Percentiles rank a stretch among this genome's conserved stretches.
Conservation (phyloP, 805 yeast genomes). For the Wickerhamiella brachini region DNA sequence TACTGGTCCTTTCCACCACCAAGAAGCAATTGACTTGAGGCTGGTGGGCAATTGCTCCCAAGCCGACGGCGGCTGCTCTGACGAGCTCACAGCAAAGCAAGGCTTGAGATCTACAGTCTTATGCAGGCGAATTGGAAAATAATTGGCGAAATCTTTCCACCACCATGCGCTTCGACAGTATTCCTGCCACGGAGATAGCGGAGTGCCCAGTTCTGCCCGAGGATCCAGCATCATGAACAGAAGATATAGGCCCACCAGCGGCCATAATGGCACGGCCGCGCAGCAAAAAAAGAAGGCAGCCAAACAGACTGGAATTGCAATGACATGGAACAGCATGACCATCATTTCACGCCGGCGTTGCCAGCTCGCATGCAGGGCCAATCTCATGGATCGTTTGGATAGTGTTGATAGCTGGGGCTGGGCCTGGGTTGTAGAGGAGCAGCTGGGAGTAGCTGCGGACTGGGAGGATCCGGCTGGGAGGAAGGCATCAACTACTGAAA, state of each 20-base stretch:
- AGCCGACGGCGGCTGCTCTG: constrained; percentile 1
- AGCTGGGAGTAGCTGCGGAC: background rate
- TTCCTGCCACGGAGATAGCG: constrained; percentile 39
- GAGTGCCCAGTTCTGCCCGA: constrained; percentile 65
- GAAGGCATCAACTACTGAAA: too few relatives aligned
- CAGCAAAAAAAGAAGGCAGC: constrained; percentile 38
- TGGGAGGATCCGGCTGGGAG: too few relatives aligned
- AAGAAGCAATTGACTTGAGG: background rate
- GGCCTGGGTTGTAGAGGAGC: too few relatives aligned
- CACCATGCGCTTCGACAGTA: constrained; percentile 42
- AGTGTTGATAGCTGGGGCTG: background rate
- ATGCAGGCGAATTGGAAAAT: constrained; percentile 66
- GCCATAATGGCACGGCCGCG: constrained; percentile 55
- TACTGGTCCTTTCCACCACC: constrained; percentile 3
- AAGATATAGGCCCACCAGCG: constrained; percentile 48
- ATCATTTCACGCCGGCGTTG: constrained; percentile 44
- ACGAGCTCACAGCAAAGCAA: constrained; percentile 31
- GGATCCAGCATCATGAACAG: constrained; percentile 42
- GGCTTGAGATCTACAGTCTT: constrained; percentile 61
- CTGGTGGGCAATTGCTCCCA: background rate
- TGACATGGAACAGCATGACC: constrained; percentile 58
- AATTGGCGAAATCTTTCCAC: constrained; percentile 62
- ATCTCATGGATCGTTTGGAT: too few relatives aligned
- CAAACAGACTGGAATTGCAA: constrained; percentile 44
- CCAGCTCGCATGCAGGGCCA: background rate